Percentiles rank a stretch among this genome's conserved stretches.
phyloP scores from a whole-genome alignment of 75 land plant genomes.

The Cunninghamia lanceolata region DNA sequence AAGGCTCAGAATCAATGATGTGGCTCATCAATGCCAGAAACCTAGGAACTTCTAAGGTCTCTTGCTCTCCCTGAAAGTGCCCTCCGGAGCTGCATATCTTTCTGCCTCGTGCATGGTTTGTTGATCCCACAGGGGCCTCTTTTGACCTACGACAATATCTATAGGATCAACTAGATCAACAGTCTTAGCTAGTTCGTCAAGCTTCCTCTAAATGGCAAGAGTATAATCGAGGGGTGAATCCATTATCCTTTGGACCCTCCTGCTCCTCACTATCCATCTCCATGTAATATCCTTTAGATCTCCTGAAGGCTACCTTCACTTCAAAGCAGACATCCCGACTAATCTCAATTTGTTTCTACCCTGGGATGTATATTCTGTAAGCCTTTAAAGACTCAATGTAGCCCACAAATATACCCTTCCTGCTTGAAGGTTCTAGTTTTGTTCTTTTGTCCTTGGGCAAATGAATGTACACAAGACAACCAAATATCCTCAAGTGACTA shows the following conservation, averaged over 20 bases:
- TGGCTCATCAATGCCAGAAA: background rate
- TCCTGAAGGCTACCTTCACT: background rate
- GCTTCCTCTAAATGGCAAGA: too few relatives aligned
- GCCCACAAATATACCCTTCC: background rate
- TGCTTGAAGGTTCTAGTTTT: background rate
- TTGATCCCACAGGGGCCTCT: background rate
- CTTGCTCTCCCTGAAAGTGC: background rate
- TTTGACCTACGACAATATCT: background rate
- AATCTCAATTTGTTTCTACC: background rate
- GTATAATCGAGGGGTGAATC: too few relatives aligned
- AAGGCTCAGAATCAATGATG: background rate
- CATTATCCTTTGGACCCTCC: too few relatives aligned
- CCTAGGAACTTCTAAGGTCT: background rate
- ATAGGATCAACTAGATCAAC: background rate
- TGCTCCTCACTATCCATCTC: too few relatives aligned
- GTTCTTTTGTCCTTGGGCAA: background rate
- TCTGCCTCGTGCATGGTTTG: background rate
- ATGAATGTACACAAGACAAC: background rate
- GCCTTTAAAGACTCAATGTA: background rate
- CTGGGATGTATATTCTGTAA: background rate
- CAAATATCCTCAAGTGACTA: background rate
- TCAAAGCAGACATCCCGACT: background rate
- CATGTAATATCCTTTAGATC: too few relatives aligned
- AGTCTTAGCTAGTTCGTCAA: too few relatives aligned
- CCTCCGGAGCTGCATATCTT: background rate